Percentiles rank a stretch among this genome's conserved stretches.
phyloP scores from a whole-genome alignment of 352 stramenopile species.

The Pythium rishiriense region DNA sequence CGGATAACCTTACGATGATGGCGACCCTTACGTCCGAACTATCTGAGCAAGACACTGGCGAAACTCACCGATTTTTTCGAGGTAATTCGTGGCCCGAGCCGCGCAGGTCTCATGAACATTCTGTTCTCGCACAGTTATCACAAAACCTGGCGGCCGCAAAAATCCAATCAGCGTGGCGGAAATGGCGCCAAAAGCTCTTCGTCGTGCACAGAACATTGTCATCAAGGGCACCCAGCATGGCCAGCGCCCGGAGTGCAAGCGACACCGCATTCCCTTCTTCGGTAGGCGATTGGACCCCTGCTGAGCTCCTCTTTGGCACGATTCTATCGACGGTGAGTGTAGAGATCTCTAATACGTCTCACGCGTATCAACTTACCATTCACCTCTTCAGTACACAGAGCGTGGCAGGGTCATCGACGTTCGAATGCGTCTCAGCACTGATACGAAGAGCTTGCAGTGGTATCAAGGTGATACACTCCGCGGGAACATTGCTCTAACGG shows the following conservation, averaged over 20 bases:
- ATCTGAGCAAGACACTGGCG: no score
- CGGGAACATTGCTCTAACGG: constrained; percentile 1
- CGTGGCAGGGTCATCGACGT: constrained; percentile 5
- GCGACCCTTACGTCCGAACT: no score
- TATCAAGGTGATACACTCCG: constrained; percentile 10
- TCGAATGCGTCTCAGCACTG: constrained; percentile 14
- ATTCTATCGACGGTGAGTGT: constrained; percentile 12
- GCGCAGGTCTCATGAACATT: neutral
- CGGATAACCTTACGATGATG: neutral
- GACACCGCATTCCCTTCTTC: neutral
- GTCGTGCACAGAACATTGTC: neutral
- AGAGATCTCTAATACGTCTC: no score
- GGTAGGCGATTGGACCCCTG: neutral
- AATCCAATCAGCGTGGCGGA: constrained; percentile 21
- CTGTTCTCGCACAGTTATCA: neutral
- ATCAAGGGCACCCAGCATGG: neutral
- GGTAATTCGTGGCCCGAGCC: no score
- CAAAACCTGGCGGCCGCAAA: neutral
- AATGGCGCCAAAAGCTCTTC: neutral
- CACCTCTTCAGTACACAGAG: constrained; percentile 1
- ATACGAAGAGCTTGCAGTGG: constrained; percentile 14
- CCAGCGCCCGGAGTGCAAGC: constrained; percentile 1
- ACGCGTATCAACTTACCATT: no score
- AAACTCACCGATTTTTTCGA: no score
- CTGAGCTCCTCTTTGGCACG: constrained; percentile 4